A percentile compares a stretch with the other conserved stretches of the same genome.
Conservation (phyloP, 495 filamentous ascomycete genomes). For the Monascus purpureus region DNA sequence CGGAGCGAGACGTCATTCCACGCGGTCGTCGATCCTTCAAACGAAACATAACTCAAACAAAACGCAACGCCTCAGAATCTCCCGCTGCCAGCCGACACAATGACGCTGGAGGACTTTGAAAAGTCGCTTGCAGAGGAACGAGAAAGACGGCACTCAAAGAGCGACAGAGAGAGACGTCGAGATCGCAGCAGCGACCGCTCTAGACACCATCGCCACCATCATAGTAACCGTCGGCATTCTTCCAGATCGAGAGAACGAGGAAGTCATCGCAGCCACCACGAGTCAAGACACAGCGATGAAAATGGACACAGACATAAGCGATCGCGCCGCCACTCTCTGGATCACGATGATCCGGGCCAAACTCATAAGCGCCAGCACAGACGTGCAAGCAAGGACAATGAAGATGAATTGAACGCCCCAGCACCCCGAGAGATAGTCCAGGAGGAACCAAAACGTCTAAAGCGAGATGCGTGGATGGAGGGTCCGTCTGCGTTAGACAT, state of each 20-base stretch:
- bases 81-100: constrained; percentile 8
- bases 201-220: constrained; percentile 24
- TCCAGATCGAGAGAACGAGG: constrained; percentile 26
- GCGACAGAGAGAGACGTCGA: constrained; percentile 21
- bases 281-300: constrained; percentile 24
- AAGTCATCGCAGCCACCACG: constrained; percentile 14
- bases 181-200: constrained; percentile 27
- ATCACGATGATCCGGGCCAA: constrained; percentile 23
- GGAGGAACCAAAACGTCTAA: constrained; percentile 25
- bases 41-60: not conserved
- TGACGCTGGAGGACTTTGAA: constrained; percentile 43
- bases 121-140: constrained; percentile 33
- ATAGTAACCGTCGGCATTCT: constrained; percentile 32
- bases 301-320: constrained; percentile 41
- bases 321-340: constrained; percentile 29
- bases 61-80: not conserved
- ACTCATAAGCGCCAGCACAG: constrained; percentile 21
- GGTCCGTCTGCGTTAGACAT: constrained; percentile 67
- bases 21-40: not conserved
- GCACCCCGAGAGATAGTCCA: constrained; percentile 15
- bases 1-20: not conserved
- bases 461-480: constrained; percentile 91
- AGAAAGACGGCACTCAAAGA: constrained; percentile 17
- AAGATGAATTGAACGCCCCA: constrained; percentile 6
- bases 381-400: constrained; percentile 15